Conservation (phyloP, 1,284 basidiomycete genomes). For the Cryptococcus neoformans region DNA sequence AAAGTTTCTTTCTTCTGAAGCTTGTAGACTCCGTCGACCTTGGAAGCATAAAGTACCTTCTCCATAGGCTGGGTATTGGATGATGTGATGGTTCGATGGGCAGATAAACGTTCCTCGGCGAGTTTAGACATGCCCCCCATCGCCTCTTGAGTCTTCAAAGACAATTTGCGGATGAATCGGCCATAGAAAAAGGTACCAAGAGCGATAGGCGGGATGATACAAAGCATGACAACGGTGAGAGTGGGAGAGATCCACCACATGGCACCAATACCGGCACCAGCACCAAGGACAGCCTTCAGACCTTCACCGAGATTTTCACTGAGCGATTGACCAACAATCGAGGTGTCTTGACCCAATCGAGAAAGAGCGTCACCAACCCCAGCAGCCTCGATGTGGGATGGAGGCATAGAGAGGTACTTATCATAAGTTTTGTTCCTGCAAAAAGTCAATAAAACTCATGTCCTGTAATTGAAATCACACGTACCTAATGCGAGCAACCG, state of each 20-base stretch:
- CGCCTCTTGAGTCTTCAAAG: conserved; percentile 45
- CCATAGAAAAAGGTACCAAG: conserved; percentile 47
- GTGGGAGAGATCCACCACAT: conserved; percentile 48
- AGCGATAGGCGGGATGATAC: conserved; percentile 47
- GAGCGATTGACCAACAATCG: conserved; percentile 44
- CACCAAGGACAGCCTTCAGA: conserved; percentile 44
- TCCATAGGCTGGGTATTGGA: conserved; percentile 44
- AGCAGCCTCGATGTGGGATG: conserved; percentile 44
- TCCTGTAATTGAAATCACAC: conserved; percentile 3
- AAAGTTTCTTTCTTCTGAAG: conserved; percentile 46
- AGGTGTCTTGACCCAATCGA: conserved; percentile 46
- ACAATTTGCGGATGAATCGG: conserved; percentile 44
- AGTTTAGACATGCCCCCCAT: conserved; percentile 47
- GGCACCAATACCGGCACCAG: conserved; percentile 41
- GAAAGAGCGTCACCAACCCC: conserved; percentile 48
- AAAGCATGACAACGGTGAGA: conserved; percentile 43
- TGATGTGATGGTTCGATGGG: conserved; percentile 46
- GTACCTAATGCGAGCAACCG: conserved; percentile 41
- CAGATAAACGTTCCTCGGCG: conserved; percentile 45
- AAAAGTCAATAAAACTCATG: background rate
- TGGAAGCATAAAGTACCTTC: conserved; percentile 33
- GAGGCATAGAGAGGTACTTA: conserved; percentile 44
- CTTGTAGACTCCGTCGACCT: conserved; percentile 41
- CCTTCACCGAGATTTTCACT: conserved; percentile 47
- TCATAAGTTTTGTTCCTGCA: conserved; percentile 43